Evolutionary conservation across 2,329 filamentous ascomycete species (phyloP).

Genomic region (Chaetomium sp.): DNA sequence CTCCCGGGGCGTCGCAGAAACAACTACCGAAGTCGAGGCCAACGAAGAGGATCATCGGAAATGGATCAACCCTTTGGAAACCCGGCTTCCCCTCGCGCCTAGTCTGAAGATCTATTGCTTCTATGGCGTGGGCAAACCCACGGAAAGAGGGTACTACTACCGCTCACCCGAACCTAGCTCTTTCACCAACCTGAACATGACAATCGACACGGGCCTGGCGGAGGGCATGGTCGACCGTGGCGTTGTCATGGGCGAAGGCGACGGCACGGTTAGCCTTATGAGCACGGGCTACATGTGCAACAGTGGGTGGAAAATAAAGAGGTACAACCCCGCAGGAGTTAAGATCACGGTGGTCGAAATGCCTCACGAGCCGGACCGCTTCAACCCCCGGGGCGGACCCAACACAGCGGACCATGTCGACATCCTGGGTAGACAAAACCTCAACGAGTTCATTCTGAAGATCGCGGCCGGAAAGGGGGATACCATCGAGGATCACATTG

Average conservation of each 20-base stretch:
- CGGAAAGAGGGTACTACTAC: constrained; percentile 92
- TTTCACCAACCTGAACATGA: constrained; percentile 70
- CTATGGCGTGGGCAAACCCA: constrained; percentile 92
- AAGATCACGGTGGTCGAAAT: constrained; percentile 90
- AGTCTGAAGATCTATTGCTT: constrained; percentile 96
- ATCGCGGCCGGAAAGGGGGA: constrained; percentile 86
- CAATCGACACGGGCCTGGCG: constrained; percentile 67
- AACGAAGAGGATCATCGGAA: constrained; percentile 77
- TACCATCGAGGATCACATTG: constrained; percentile 72
- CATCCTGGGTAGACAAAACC: constrained; percentile 81
- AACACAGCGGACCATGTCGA: constrained; percentile 90
- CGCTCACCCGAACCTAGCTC: constrained; percentile 65
- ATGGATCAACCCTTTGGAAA: constrained; percentile 95
- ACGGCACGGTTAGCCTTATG: constrained; percentile 92
- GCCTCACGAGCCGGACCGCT: constrained; percentile 92
- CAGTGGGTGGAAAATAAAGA: constrained; percentile 88
- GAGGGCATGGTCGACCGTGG: constrained; percentile 73
- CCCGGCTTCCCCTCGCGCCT: constrained; percentile 81
- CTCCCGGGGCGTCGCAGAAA: constrained; percentile 86
- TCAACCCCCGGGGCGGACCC: constrained; percentile 75
- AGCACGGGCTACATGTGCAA: constrained; percentile 96
- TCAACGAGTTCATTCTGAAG: constrained; percentile 87
- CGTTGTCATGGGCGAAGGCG: constrained; percentile 93
- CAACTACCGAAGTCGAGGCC: constrained; percentile 74
- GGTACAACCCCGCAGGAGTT: constrained; percentile 85